A percentile compares a stretch with the other conserved stretches of the same genome.
phyloP scores from a whole-genome alignment of 148 eudicot species.

The Silene conica region DNA sequence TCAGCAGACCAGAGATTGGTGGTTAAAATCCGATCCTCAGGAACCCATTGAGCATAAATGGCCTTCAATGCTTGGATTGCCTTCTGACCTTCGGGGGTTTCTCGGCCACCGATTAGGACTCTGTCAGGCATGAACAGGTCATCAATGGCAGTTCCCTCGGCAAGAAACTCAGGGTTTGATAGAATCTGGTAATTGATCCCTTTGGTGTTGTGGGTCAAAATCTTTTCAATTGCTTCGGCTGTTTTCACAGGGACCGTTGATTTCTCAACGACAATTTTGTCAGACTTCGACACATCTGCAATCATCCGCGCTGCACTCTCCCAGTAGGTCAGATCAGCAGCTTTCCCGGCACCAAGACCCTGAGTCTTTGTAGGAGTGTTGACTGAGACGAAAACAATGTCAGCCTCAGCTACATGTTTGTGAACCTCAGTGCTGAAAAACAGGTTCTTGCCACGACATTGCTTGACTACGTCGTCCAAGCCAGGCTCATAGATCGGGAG shows the following conservation, averaged over 20 bases:
- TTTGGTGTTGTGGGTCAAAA: constrained; percentile 65
- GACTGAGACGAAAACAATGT: constrained; percentile 58
- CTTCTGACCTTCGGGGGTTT: constrained; percentile 64
- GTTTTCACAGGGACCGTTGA: constrained; percentile 82
- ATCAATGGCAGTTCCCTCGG: constrained; percentile 77
- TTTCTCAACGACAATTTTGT: constrained; percentile 74
- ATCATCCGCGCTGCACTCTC: constrained; percentile 86
- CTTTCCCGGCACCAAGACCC: constrained; percentile 66
- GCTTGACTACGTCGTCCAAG: constrained; percentile 65
- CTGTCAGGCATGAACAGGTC: constrained; percentile 73
- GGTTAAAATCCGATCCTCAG: constrained; percentile 63
- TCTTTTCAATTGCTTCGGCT: constrained; percentile 80
- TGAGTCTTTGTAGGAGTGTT: constrained; percentile 56
- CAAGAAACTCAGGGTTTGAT: constrained; percentile 82
- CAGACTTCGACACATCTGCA: constrained; percentile 75
- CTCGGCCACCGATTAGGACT: constrained; percentile 81
- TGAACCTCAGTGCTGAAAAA: constrained; percentile 80
- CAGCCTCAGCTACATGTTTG: constrained; percentile 73
- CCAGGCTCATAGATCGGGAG: constrained; percentile 67
- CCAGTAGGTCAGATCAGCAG: constrained; percentile 67
- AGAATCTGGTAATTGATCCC: constrained; percentile 63
- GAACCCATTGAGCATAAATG: constrained; percentile 81
- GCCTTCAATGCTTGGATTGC: constrained; percentile 65
- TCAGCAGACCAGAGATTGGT: constrained; percentile 92
- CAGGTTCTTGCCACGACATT: constrained; percentile 70